phyloP scores from a whole-genome alignment of 2,329 filamentous ascomycete genomes.

The Diaporthe batatas region DNA sequence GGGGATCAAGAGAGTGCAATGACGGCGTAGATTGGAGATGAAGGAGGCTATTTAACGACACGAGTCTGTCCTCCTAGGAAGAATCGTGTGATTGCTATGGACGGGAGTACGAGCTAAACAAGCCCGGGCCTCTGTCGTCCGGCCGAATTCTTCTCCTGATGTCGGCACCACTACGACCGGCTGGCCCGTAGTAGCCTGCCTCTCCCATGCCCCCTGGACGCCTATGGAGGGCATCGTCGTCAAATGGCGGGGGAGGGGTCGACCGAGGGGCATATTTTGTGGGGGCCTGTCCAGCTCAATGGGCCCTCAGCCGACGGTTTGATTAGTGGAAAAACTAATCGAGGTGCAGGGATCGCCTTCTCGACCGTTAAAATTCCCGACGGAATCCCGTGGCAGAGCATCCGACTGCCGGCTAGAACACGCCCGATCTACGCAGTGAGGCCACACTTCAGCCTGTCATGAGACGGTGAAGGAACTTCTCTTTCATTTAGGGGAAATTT shows the following conservation, averaged over 20 bases:
- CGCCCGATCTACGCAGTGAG: neutral
- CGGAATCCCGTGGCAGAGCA: conserved; percentile 25
- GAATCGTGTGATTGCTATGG: conserved; percentile 17
- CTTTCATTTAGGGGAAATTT: neutral
- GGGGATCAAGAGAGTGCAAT: neutral
- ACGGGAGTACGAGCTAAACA: conserved; percentile 25
- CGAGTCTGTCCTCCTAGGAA: neutral
- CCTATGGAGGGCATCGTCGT: conserved; percentile 38
- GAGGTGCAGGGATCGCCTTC: conserved; percentile 2
- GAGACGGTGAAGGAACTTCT: conserved; percentile 15
- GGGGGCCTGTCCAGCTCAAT: conserved; percentile 33
- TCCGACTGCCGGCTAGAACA: conserved; percentile 30
- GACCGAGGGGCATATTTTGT: conserved; percentile 29
- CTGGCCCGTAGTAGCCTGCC: conserved; percentile 18
- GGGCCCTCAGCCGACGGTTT: neutral
- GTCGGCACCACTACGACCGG: conserved; percentile 25
- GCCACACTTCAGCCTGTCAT: conserved; percentile 8
- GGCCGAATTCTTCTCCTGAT: conserved; percentile 36
- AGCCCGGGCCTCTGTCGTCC: conserved; percentile 37
- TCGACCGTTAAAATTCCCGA: conserved; percentile 30
- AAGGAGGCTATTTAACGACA: conserved; percentile 10
- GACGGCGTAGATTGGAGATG: neutral
- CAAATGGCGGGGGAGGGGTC: conserved; percentile 33
- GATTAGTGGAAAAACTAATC: conserved; percentile 41
- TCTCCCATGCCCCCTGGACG: neutral